phyloP scores from a whole-genome alignment of 225 moss, liverwort and hornwort genomes.

The Ulota crispa region DNA sequence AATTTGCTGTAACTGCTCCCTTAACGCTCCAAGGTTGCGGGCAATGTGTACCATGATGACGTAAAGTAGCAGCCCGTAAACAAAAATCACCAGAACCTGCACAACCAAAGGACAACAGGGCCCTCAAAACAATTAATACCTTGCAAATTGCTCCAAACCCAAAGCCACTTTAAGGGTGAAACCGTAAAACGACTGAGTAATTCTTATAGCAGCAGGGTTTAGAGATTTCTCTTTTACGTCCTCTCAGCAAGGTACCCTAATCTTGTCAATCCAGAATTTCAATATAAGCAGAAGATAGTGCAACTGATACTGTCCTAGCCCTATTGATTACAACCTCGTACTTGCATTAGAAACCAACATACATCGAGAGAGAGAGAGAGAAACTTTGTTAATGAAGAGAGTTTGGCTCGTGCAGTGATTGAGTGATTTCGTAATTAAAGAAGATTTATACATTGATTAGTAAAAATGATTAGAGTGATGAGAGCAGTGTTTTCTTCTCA shows the following conservation, averaged over 20 bases:
- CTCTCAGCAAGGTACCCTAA: neutral
- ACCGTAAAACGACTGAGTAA: neutral
- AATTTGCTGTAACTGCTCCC: slow-evolving; percentile 81
- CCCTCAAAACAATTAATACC: neutral
- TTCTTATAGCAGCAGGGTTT: neutral
- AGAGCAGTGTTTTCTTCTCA: neutral
- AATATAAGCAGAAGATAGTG: neutral
- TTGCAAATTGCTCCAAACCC: neutral
- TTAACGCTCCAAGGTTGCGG: slow-evolving; percentile 59
- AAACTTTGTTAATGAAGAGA: neutral
- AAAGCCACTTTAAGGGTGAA: neutral
- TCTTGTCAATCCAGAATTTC: neutral
- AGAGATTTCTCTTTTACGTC: neutral
- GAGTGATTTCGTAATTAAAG: neutral
- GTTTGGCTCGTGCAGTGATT: neutral
- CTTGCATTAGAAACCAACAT: neutral
- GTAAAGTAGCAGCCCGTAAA: slow-evolving; percentile 68
- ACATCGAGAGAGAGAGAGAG: neutral
- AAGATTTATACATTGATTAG: neutral
- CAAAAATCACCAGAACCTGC: slow-evolving; percentile 74
- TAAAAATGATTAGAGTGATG: neutral
- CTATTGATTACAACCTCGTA: neutral
- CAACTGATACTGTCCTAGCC: neutral
- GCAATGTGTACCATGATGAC: slow-evolving; percentile 75
- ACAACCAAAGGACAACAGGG: slow-evolving; percentile 5